Evolutionary conservation across 2,329 filamentous ascomycete genomes (phyloP), one percentile per base, ranked within the genome.

Genomic region (Pseudocercospora cruenta): DNA sequence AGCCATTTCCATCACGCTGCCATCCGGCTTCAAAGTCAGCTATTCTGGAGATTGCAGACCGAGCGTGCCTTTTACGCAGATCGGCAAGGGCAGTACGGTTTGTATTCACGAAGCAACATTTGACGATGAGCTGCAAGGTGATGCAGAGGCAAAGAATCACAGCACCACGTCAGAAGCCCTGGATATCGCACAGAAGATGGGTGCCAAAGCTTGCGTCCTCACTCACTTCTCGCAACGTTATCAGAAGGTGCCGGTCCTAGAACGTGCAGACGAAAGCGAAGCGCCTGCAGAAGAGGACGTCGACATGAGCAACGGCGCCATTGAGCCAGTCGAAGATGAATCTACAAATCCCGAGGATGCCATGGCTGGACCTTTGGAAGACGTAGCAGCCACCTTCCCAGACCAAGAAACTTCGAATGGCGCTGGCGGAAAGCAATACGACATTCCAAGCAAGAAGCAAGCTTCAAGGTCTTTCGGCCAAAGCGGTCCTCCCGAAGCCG

Each of bases 161-260:
- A 92, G 87, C 45, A 99, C 95, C 8, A 92, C 93, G 68, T 86
- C 86, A 14, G 95, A 99, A 81, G 95, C 95, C 0, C 85, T 99
- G 3, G 84, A 83, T 53, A 86, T 98, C 2, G 94, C 90, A 1
- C 84, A 86, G 12, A 80, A 83, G 54, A 99, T 99, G 95, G 80
- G 86, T 28, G 95, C 94, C 0, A 87, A 89, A 69, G 85, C 91
- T 16, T 89, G 95, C 16, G 81, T 99, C 63, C 84, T 99, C 58
- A 99, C 95, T 7, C 95, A 99, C 78, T 99, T 99, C 80, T 94
- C 90, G 63, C 95, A 99, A 81, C 86, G 95, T 7, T 99, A 99
- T 78, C 90, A 92, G 73, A 94, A 94, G 79, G 83, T 88, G 36
- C 88, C 86, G 1, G 81, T 84, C 2, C 78, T 87, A 3, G 82